phyloP scores from a whole-genome alignment of 2,329 filamentous ascomycete species.

The Aspergillaceae sp. region DNA sequence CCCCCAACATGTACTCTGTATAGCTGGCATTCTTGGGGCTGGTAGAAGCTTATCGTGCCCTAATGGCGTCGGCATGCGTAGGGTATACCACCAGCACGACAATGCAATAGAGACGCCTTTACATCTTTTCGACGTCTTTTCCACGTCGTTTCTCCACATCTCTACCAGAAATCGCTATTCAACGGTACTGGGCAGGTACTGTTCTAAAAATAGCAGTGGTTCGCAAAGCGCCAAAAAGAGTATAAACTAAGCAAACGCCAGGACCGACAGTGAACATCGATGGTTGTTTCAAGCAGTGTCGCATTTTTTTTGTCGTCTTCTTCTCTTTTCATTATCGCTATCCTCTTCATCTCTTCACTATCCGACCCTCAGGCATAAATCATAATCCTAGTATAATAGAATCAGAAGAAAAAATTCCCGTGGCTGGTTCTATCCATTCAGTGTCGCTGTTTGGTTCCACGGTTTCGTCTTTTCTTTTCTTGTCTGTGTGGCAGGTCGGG shows the following conservation, averaged over 20 bases:
- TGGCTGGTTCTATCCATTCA: neutral
- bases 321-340: neutral
- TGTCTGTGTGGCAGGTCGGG: neutral
- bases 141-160: too few species aligned
- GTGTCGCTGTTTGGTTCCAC: neutral
- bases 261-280: too few species aligned
- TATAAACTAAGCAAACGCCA: neutral
- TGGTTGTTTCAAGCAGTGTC: neutral
- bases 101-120: too few species aligned
- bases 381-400: neutral
- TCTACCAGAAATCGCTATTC: neutral
- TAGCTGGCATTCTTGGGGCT: neutral
- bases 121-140: too few species aligned
- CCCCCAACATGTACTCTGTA: too few species aligned
- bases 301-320: neutral
- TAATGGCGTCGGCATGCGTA: too few species aligned
- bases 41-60: too few species aligned
- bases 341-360: neutral
- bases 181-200: neutral
- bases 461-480: neutral
- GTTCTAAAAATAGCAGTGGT: neutral
- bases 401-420: neutral
- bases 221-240: neutral
- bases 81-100: too few species aligned
- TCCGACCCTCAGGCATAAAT: neutral